phyloP scores from a whole-genome alignment of 2,329 filamentous ascomycete species.

The Fusarium stilboides region DNA sequence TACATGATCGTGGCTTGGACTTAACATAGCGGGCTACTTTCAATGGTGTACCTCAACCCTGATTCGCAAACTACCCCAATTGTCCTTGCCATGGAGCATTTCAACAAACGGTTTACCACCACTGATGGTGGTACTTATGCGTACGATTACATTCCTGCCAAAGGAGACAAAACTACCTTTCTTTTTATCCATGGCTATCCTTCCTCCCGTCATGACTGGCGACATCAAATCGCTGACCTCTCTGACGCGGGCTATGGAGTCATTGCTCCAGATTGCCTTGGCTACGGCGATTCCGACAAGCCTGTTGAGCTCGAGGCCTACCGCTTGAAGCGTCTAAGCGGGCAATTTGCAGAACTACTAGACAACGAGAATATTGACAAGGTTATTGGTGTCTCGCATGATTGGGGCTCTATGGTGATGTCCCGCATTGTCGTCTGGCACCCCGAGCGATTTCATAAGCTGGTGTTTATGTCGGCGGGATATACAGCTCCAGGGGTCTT shows the following conservation, averaged over 20 bases:
- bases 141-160: slow-evolving; percentile 25
- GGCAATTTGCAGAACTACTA: slow-evolving; percentile 33
- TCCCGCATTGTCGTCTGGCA: slow-evolving; percentile 33
- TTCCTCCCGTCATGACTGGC: slow-evolving; percentile 38
- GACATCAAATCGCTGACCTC: slow-evolving; percentile 30
- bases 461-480: slow-evolving; percentile 21
- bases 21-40: neutral
- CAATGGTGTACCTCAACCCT: neutral
- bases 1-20: neutral
- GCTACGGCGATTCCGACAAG: slow-evolving; percentile 42
- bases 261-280: slow-evolving; percentile 40
- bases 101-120: slow-evolving; percentile 9
- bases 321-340: slow-evolving; percentile 19
- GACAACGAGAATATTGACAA: slow-evolving; percentile 23
- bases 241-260: slow-evolving; percentile 35
- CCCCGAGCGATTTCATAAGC: slow-evolving; percentile 18
- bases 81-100: neutral
- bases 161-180: slow-evolving; percentile 19
- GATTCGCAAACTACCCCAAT: neutral
- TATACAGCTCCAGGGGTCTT: slow-evolving; percentile 26
- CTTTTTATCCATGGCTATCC: slow-evolving; percentile 44
- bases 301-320: slow-evolving; percentile 28
- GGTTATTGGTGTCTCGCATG: slow-evolving; percentile 37
- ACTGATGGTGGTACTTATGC: slow-evolving; percentile 13
- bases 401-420: slow-evolving; percentile 37